Base-by-base conservation (phyloP, 257 asterid species). In the Galeopsis tetrahit region DNA sequence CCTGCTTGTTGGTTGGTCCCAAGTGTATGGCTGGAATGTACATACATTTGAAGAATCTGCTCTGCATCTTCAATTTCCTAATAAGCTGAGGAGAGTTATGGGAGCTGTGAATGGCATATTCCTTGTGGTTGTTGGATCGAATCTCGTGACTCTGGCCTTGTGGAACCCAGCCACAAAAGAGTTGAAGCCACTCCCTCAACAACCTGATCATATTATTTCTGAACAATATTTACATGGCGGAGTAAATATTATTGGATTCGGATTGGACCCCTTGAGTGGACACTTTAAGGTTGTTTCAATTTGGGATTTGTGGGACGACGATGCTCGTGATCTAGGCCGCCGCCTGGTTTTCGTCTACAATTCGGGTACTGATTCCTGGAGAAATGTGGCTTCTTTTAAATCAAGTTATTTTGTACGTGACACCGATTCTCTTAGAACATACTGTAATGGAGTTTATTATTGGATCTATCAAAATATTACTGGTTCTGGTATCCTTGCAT, bases 101-200 rank as follows among this genome's bases (percentile, higher is more conserved):
- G 89, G 88, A 7, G 85, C 92, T 5, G 40, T 82, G 63, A 70
- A 86, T 70, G 89, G 87, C 14, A 10, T 86, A 17, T 74, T 83
- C 59, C 68, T 77, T 5, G 63, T 74, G 11, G 75, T 71, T 4
- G 67, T 59, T 40, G 34, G 42, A 58, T 55, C 62, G 3, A 39
- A 48, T 6, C 56, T 21, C 28, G 28, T 80, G 71, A 79, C 78
- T 13, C 56, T 84, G n/a, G 58, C 80, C 48, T 21, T 21, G 28
- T 21, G 28, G 81, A 86, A 86, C 69, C 88, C 84, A 1, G 71
- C 85, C 14, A 72, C 63, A 17, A 77, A 77, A 42, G 82, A 86
- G 77, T 70, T 80, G 17, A 82, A 64, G 79, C 82, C 78, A 34
- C 78, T 80, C 63, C 83, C 83, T 21, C 9, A 14, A 3, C 21